phyloP scores from a whole-genome alignment of 805 yeast species.

The Kodamaea neixiangensis region DNA sequence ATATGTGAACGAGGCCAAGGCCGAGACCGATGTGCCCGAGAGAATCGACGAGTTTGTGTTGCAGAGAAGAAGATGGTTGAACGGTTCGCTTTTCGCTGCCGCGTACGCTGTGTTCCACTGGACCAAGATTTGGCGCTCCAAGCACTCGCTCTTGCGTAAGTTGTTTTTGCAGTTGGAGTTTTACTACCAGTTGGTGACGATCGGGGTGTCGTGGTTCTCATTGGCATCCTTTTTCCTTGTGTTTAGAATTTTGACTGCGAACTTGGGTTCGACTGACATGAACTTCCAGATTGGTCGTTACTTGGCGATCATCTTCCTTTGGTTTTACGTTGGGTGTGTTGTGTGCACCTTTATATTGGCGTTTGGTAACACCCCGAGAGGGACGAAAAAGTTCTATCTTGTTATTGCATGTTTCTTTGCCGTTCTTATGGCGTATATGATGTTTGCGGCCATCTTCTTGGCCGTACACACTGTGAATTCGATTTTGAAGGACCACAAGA shows the following conservation, averaged over 20 bases:
- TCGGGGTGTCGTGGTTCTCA: conserved; percentile 89
- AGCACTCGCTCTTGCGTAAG: conserved; percentile 81
- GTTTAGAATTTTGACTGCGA: conserved; percentile 83
- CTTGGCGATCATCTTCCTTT: conserved; percentile 74
- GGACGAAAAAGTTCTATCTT: conserved; percentile 77
- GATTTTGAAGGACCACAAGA: conserved; percentile 46
- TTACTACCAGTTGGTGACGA: conserved; percentile 76
- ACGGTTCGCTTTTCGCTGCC: conserved; percentile 98
- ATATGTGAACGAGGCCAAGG: conserved; percentile 89
- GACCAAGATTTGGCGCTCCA: conserved; percentile 84
- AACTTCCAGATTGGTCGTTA: conserved; percentile 73
- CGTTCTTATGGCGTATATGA: conserved; percentile 81
- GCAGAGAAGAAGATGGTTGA: conserved; percentile 97
- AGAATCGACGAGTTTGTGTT: conserved; percentile 90
- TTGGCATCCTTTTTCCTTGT: conserved; percentile 90
- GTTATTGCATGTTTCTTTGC: conserved; percentile 81
- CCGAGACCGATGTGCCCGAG: conserved; percentile 97
- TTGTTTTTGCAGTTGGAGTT: conserved; percentile 83
- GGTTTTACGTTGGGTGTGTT: conserved; percentile 81
- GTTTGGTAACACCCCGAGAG: conserved; percentile 92
- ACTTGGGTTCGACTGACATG: conserved; percentile 64
- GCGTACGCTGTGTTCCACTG: conserved; percentile 84
- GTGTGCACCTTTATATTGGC: conserved; percentile 86
- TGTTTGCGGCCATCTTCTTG: conserved; percentile 83
- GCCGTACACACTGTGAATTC: conserved; percentile 70